Evolutionary conservation across 257 asterid species (phyloP).

Genomic region (Gynochthodes officinalis): DNA sequence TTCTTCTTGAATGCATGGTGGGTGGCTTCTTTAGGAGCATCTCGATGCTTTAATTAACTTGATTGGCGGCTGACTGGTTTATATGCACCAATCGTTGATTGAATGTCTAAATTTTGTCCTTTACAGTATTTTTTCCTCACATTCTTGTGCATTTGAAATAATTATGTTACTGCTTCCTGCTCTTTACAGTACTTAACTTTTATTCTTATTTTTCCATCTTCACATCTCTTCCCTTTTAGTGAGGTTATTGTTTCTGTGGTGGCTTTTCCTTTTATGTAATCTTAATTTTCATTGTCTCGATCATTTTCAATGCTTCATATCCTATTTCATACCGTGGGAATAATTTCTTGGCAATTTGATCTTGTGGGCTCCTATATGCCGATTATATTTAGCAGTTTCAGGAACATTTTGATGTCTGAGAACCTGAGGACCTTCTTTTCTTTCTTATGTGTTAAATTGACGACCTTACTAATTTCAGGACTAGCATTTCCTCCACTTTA

Average conservation of each 20-base stretch:
- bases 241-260: not conserved
- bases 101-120: not conserved
- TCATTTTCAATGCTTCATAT: too few relatives aligned
- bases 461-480: conserved; percentile 44
- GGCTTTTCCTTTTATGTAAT: not conserved
- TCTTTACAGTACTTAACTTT: not conserved
- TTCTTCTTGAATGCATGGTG: not conserved
- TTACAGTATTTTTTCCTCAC: not conserved
- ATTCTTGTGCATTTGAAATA: not conserved
- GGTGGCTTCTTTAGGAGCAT: not conserved
- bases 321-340: not conserved
- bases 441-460: not conserved
- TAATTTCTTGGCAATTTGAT: not conserved
- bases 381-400: not conserved
- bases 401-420: not conserved
- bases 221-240: not conserved
- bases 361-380: not conserved
- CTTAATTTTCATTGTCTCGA: not conserved
- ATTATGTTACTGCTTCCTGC: not conserved
- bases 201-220: not conserved
- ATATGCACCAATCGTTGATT: not conserved
- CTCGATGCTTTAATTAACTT: not conserved
- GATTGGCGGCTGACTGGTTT: not conserved
- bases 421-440: not conserved
- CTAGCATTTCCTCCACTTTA: conserved; percentile 94